A percentile compares a stretch with the other conserved stretches of the same genome.
These are phyloP conservation scores for Arabidopsis hybrid DNA, from an alignment of 441 rosid species.

Conservation along the genomic window DNA sequence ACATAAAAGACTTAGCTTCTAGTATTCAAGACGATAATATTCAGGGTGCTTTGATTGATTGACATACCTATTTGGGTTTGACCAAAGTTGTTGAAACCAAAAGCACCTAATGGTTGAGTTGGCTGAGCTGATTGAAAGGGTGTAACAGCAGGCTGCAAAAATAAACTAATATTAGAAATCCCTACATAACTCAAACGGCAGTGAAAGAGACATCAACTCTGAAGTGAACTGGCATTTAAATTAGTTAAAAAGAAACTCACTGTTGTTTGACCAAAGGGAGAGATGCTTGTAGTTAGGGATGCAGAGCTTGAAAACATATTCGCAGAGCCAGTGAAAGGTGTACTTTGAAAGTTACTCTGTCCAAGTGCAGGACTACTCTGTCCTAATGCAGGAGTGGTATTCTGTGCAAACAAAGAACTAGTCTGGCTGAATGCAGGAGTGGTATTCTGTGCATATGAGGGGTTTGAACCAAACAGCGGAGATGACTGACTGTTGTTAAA, in stretches of 20 bases:
- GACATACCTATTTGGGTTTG: constrained; percentile 65
- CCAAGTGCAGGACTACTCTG: constrained; percentile 51
- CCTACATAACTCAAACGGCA: constrained; percentile 20
- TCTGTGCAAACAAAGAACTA: constrained; percentile 50
- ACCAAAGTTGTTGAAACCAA: constrained; percentile 62
- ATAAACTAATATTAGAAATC: constrained; percentile 33
- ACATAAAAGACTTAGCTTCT: constrained; percentile 35
- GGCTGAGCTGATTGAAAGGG: constrained; percentile 73
- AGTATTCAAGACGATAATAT: neutral
- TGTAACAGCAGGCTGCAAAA: constrained; percentile 57
- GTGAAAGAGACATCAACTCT: constrained; percentile 3
- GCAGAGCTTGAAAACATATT: constrained; percentile 61
- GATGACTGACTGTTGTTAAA: constrained; percentile 66
- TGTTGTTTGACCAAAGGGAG: constrained; percentile 54
- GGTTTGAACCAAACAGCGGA: constrained; percentile 59
- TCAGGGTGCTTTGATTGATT: constrained; percentile 16
- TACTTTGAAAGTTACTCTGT: constrained; percentile 58
- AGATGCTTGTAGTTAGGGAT: constrained; percentile 52
- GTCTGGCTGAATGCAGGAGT: constrained; percentile 50
- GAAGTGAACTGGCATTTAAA: constrained; percentile 7
- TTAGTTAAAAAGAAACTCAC: constrained; percentile 48
- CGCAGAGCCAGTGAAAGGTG: constrained; percentile 62
- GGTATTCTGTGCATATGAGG: constrained; percentile 53
- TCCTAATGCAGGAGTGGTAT: constrained; percentile 50
- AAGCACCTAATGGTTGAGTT: constrained; percentile 57